These are phyloP conservation scores for Citrus unshiu DNA, from an alignment of 345 rosid species.

Conservation along the genomic window DNA sequence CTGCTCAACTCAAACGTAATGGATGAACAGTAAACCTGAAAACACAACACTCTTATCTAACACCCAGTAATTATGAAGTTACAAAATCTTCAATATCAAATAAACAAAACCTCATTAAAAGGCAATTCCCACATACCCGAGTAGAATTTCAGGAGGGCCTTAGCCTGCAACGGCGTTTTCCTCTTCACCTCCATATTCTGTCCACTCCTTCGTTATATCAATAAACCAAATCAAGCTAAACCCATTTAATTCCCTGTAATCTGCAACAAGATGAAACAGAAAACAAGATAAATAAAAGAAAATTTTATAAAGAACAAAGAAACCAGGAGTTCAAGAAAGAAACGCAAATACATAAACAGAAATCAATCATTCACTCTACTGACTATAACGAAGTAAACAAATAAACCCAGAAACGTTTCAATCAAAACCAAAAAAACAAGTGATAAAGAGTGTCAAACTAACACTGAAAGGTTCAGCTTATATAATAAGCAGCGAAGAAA, in stretches of 20 bases:
- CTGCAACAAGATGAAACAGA: not conserved
- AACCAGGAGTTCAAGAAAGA: not conserved
- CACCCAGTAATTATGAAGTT: not conserved
- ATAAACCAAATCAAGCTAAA: not conserved
- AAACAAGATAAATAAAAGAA: not conserved
- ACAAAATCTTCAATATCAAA: not conserved
- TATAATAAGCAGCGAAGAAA: not conserved
- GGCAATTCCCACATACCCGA: constrained; percentile 32
- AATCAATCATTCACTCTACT: not conserved
- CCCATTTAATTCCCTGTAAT: constrained; percentile 4
- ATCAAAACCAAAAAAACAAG: not conserved
- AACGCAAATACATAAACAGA: not conserved
- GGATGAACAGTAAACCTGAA: not conserved
- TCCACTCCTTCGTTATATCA: not conserved
- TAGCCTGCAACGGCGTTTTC: constrained; percentile 67
- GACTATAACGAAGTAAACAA: not conserved
- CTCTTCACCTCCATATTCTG: constrained; percentile 46
- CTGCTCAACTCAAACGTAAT: not conserved
- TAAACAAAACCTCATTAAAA: not conserved
- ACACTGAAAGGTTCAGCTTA: not conserved
- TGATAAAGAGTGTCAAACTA: not conserved
- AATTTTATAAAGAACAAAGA: not conserved
- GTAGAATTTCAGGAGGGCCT: constrained; percentile 65
- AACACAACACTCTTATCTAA: not conserved
- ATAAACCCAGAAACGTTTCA: not conserved